Evolutionary conservation across 78 protist genomes (phyloP).

Genomic region (Speleostelium caveatum): DNA sequence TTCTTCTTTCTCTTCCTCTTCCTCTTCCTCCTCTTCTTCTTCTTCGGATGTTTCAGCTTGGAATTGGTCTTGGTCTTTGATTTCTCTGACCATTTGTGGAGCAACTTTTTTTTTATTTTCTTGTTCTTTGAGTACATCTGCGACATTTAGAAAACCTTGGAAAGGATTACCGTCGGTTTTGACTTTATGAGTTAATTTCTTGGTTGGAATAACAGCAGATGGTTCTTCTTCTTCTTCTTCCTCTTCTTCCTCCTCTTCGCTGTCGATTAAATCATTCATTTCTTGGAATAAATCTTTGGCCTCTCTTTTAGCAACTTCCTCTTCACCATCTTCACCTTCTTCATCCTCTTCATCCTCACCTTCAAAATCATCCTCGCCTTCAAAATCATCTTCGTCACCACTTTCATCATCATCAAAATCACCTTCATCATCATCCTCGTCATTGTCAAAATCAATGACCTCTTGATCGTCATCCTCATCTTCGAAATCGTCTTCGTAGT

Average conservation of each 20-base stretch:
- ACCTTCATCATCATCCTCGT: conserved; percentile 18
- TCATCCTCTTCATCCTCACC: conserved; percentile 39
- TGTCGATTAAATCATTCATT: conserved; percentile 32
- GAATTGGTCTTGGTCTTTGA: conserved; percentile 3
- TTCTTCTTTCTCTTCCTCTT: conserved; percentile 10
- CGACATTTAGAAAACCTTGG: conserved; percentile 62
- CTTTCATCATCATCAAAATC: conserved; percentile 24
- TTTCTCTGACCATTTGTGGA: conserved; percentile 26
- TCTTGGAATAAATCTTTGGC: conserved; percentile 15
- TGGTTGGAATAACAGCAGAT: conserved; percentile 30
- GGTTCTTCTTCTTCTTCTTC: conserved; percentile 31
- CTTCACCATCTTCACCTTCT: conserved; percentile 16
- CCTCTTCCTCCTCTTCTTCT: conserved; percentile 25
- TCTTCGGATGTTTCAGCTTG: neutral
- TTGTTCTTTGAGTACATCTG: conserved; percentile 17
- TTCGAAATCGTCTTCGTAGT: conserved; percentile 23
- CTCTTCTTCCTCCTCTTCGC: conserved; percentile 42
- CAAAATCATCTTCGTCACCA: conserved; percentile 31
- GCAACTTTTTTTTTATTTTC: conserved; percentile 31
- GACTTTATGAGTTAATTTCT: conserved; percentile 23
- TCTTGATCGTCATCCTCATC: conserved; percentile 8
- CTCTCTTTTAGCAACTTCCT: neutral
- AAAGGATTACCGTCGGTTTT: conserved; percentile 16
- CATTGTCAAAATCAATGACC: conserved; percentile 13
- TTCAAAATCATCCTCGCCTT: neutral